Evolutionary conservation across 768 basidiomycete genomes (phyloP), one percentile per base, ranked within the genome.

Genomic region (Imleria badia): DNA sequence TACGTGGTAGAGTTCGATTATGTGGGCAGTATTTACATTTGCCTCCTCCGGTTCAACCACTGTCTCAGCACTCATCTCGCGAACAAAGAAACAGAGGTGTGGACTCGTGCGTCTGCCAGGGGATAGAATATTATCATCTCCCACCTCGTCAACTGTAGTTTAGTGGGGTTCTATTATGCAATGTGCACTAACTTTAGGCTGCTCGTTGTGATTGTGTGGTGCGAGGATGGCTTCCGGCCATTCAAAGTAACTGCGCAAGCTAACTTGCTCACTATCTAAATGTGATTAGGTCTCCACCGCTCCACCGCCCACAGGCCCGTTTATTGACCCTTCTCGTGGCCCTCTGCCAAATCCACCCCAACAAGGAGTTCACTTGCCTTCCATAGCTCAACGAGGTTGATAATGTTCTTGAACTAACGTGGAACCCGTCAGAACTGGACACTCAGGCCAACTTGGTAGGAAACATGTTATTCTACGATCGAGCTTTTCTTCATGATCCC

Each of bases 381-480:
- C 95, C 95, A 98, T 54, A 98, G 83, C 72, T 99, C 97, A 8
- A 99, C 94, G 33, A 90, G 71, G 70, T 98, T 97, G 77, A 99
- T 92, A 52, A 94, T 65, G 69, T 98, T 97, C 78, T 98, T 99
- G 58, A n/a, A n/a, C n/a, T n/a, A n/a, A n/a, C n/a, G n/a, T n/a
- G n/a, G n/a, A n/a, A n/a, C n/a, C n/a, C n/a, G n/a, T n/a, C n/a
- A n/a, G n/a, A n/a, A n/a, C n/a, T n/a, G n/a, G n/a, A n/a, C n/a
- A n/a, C n/a, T n/a, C n/a, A n/a, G n/a, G n/a, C n/a, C n/a, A n/a
- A n/a, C n/a, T n/a, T n/a, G n/a, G n/a, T n/a, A n/a, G n/a, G n/a
- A n/a, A n/a, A n/a, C n/a, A n/a, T n/a, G n/a, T n/a, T n/a, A n/a
- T n/a, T n/a, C n/a, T n/a, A n/a, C n/a, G n/a, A n/a, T n/a, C n/a